phyloP scores from a whole-genome alignment of 352 stramenopile species.

The Pythium phragmitis region DNA sequence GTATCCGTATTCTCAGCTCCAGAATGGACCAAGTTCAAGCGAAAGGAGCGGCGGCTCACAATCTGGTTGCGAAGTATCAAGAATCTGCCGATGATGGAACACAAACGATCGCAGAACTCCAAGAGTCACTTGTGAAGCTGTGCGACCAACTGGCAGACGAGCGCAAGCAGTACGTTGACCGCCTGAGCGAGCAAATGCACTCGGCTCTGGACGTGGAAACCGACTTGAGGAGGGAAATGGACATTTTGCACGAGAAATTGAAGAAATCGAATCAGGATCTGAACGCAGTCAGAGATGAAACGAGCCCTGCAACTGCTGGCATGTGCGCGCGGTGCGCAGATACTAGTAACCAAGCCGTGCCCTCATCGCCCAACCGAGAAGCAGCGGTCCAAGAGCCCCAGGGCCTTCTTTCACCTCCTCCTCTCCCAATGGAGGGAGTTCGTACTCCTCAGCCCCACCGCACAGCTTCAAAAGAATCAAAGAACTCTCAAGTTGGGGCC shows the following conservation, averaged over 20 bases:
- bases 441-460: neutral
- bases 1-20: slow-evolving; percentile 4
- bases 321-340: neutral
- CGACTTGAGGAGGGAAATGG: neutral
- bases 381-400: neutral
- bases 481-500: neutral
- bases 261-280: neutral
- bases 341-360: neutral
- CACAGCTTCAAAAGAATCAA: neutral
- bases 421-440: neutral
- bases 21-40: slow-evolving; percentile 3
- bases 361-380: neutral
- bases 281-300: neutral
- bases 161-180: slow-evolving; percentile 14
- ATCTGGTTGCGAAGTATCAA: slow-evolving; percentile 38
- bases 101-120: slow-evolving; percentile 38
- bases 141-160: slow-evolving; percentile 37
- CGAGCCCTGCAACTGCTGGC: neutral
- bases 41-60: slow-evolving; percentile 1
- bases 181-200: slow-evolving; percentile 5
- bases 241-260: neutral
- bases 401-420: neutral
- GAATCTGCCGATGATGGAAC: slow-evolving; percentile 36
- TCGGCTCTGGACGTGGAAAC: neutral
- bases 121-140: slow-evolving; percentile 37